Conservation (phyloP, 345 rosid genomes). For the Cardamine chenopodiifolia region DNA sequence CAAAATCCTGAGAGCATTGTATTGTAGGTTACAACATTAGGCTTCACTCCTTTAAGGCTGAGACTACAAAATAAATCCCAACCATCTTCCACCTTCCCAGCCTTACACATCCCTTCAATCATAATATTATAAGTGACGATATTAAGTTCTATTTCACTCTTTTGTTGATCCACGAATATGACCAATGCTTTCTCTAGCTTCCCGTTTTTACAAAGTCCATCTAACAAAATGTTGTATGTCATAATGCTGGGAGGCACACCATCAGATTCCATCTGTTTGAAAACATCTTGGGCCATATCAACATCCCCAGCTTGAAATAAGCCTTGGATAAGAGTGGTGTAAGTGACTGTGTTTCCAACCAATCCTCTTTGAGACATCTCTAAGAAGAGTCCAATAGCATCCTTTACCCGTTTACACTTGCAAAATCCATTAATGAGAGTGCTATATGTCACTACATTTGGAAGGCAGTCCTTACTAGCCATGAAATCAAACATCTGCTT, state of each 20-base stretch:
- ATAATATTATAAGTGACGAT: neutral
- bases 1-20: neutral
- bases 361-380: constrained; percentile 15
- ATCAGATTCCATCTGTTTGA: neutral
- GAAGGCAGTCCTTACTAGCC: neutral
- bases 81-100: constrained; percentile 15
- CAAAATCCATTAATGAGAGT: neutral
- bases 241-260: neutral
- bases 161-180: neutral
- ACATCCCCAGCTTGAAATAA: neutral
- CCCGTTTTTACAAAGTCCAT: neutral
- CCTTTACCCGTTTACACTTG: neutral
- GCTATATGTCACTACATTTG: neutral
- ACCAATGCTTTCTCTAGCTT: neutral
- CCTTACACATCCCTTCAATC: constrained; percentile 10
- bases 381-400: neutral
- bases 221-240: neutral
- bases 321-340: neutral
- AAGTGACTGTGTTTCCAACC: neutral
- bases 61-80: neutral
- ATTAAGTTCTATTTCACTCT: neutral
- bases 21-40: neutral
- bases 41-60: neutral
- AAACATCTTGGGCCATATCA: neutral
- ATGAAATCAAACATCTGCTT: neutral